Percentiles rank a stretch among this genome's conserved stretches.
Evolutionary conservation across 1,284 basidiomycete species (phyloP).

Genomic region (Pascua guehoae): DNA sequence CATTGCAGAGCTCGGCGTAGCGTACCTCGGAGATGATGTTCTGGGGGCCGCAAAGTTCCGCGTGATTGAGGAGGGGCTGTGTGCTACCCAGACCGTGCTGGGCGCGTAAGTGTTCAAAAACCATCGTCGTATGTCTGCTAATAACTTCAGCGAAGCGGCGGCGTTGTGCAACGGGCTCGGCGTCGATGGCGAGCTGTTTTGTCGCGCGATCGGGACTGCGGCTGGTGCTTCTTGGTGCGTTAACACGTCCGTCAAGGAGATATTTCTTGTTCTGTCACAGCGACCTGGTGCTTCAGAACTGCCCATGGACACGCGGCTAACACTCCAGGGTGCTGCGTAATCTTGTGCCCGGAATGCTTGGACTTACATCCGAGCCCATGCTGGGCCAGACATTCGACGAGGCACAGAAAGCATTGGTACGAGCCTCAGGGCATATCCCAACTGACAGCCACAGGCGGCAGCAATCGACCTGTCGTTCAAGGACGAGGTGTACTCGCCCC

Average conservation of each 20-base stretch:
- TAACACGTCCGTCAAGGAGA: too few species aligned
- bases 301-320: neutral
- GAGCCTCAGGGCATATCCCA: neutral
- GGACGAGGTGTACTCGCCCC: constrained; percentile 8
- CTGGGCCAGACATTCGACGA: neutral
- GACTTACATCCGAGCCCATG: neutral
- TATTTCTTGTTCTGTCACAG: neutral
- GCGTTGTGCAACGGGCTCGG: neutral
- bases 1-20: neutral
- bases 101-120: neutral
- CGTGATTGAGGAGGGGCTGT: constrained; percentile 5
- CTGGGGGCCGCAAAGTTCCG: neutral
- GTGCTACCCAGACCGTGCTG: constrained; percentile 4
- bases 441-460: neutral
- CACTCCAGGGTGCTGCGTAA: constrained; percentile 5
- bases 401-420: neutral
- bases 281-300: neutral
- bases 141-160: constrained; percentile 4
- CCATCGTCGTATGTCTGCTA: constrained; percentile 1
- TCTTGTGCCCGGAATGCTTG: constrained; percentile 1
- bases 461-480: neutral
- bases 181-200: constrained; percentile 1
- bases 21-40: constrained; percentile 1
- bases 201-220: constrained; percentile 2
- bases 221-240: constrained; percentile 5